Evolutionary conservation across 208 protist genomes (phyloP).

Genomic region (Perkinsela sp.): DNA sequence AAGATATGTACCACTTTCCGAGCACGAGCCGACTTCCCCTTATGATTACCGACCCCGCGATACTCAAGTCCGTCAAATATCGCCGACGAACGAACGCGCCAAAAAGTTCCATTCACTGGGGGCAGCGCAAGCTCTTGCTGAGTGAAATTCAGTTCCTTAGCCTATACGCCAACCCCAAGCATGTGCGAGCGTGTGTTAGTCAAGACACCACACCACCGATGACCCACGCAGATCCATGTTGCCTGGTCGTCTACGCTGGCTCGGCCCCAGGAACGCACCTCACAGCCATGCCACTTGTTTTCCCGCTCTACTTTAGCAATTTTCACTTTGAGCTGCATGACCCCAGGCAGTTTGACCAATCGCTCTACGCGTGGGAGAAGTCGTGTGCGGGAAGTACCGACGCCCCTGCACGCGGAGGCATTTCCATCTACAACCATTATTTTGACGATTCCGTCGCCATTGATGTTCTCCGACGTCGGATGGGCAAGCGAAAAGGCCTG

Average conservation of each 20-base stretch:
- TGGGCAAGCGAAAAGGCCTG: neutral
- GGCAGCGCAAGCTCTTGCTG: constrained; percentile 76
- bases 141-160: constrained; percentile 77
- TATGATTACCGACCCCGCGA: neutral
- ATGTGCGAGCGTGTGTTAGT: neutral
- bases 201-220: neutral
- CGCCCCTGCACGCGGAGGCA: neutral
- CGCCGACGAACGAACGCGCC: constrained; percentile 30
- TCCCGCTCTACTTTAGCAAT: constrained; percentile 38
- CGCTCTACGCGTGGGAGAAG: constrained; percentile 19
- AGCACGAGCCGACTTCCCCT: neutral
- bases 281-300: constrained; percentile 23
- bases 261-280: constrained; percentile 75
- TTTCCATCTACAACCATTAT: constrained; percentile 54
- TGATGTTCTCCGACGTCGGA: neutral
- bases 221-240: constrained; percentile 14
- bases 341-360: constrained; percentile 54
- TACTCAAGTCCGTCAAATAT: constrained; percentile 11
- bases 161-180: constrained; percentile 13
- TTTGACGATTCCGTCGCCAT: constrained; percentile 67
- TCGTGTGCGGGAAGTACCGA: no score
- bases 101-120: constrained; percentile 76
- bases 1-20: neutral
- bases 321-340: constrained; percentile 74
- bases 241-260: constrained; percentile 75